Evolutionary conservation across 1,284 basidiomycete genomes (phyloP), one percentile per base, ranked within the genome.

Genomic region (Cryptococcus maquisensis): DNA sequence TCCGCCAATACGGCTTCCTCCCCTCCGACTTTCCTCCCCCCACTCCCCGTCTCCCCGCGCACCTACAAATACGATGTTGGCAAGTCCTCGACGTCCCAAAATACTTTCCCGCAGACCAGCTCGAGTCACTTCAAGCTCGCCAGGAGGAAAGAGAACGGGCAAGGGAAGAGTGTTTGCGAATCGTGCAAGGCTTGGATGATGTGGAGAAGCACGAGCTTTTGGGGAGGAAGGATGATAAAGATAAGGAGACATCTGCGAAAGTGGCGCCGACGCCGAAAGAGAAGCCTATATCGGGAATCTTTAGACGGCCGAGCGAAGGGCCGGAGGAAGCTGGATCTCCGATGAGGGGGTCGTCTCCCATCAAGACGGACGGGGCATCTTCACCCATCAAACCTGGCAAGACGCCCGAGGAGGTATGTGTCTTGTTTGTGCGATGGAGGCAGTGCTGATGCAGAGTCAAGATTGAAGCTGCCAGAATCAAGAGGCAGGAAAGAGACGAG

Each of bases 51-150:
- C 42, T 74, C 13, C 70, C 70, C 1, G 65, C 64, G 2, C 54
- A 63, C 1, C 55, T 74, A 5, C 72, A 74, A 51, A 68, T 71
- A 41, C 52, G 63, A 9, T 62, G 61, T 48, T 74, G 72, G 72
- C 71, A 74, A 41, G 69, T 64, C 16, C 65, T 52, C 26, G 64
- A 71, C 21, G 41, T 64, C 9, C 59, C 61, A 18, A 57, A 59
- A 42, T 65, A 66, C 46, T 66, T 70, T 46, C 57, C 66, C 2
- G 47, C 55, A 13, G 65, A 68, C 5, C 62, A 65, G 42, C 42
- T 61, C 13, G 52, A 58, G 12, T 51, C 49, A 7, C 23, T 70
- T 3, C 10, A 45, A 12, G 36, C 51, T 0, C 58, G 66, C 13
- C 15, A 62, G 61, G 23, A 55, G 54, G 67, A 67, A 36, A 46